Conservation (phyloP, 768 basidiomycete species). For the Auriscalpium orientale region DNA sequence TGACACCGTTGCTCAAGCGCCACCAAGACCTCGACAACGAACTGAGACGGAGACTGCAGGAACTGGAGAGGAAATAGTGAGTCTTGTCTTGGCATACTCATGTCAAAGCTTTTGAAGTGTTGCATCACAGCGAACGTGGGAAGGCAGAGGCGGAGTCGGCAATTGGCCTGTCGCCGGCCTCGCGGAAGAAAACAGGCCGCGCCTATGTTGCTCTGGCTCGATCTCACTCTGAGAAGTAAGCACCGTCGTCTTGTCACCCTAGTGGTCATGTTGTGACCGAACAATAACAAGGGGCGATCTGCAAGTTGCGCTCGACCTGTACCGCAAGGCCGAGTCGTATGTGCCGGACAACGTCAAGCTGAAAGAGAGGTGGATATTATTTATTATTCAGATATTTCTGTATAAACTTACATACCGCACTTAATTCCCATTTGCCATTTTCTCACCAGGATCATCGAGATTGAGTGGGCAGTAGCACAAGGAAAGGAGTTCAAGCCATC, state of each 20-base stretch:
- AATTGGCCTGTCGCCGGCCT: constrained; percentile 60
- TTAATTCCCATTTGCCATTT: constrained; percentile 19
- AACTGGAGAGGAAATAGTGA: constrained; percentile 68
- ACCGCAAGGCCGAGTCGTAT: constrained; percentile 73
- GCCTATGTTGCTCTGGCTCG: constrained; percentile 82
- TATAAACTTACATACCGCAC: constrained; percentile 21
- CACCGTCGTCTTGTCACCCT: not conserved
- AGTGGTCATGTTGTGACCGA: no score
- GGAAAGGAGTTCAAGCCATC: constrained; percentile 51
- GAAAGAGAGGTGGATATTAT: constrained; percentile 81
- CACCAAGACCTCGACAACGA: constrained; percentile 67
- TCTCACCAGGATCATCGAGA: constrained; percentile 62
- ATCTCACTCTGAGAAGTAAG: constrained; percentile 73
- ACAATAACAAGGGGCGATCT: constrained; percentile 53
- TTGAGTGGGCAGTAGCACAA: constrained; percentile 71
- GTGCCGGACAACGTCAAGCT: constrained; percentile 84
- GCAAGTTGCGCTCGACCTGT: constrained; percentile 72
- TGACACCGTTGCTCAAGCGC: constrained; percentile 55
- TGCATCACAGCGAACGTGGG: constrained; percentile 43
- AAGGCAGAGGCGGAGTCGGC: constrained; percentile 54
- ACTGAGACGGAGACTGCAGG: constrained; percentile 52
- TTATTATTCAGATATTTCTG: constrained; percentile 57
- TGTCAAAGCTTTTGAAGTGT: not conserved
- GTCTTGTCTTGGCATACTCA: constrained; percentile 21
- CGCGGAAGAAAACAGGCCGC: constrained; percentile 74